These are phyloP conservation scores for Rhodamnia argentea DNA, from an alignment of 345 rosid species.

Conservation along the genomic window DNA sequence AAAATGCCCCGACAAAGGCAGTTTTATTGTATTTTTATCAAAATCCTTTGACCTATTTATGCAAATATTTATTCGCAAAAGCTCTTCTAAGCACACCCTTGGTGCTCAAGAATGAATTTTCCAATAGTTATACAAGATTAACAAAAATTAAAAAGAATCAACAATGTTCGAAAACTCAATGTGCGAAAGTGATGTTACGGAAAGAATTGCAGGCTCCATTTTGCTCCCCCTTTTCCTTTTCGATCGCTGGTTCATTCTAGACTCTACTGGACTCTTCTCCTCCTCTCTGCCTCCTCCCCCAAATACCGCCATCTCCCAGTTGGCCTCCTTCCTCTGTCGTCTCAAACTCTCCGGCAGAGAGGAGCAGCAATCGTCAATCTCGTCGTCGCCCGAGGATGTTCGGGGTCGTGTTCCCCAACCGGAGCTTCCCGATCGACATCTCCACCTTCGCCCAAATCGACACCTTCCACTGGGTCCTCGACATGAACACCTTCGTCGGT, in stretches of 20 bases:
- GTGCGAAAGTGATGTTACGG: too few species aligned
- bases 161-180: too few species aligned
- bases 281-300: neutral
- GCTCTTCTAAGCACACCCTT: neutral
- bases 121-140: neutral
- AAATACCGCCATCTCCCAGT: neutral
- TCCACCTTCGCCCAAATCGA: constrained; percentile 87
- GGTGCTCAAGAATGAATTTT: neutral
- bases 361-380: neutral
- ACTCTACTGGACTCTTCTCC: neutral
- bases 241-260: neutral
- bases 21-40: too few species aligned
- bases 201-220: neutral
- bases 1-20: too few species aligned
- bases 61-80: too few species aligned
- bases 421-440: constrained; percentile 92
- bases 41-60: too few species aligned
- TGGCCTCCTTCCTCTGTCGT: neutral
- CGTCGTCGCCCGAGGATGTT: constrained; percentile 31
- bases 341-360: neutral
- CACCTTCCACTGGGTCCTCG: constrained; percentile 90
- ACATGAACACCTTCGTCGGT: constrained; percentile 97
- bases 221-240: neutral
- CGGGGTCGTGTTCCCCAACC: constrained; percentile 90
- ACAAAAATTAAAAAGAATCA: neutral